A percentile compares a stretch with the other conserved stretches of the same genome.
These are phyloP conservation scores for Haberlea rhodopensis DNA, from an alignment of 257 asterid species.

Conservation along the genomic window DNA sequence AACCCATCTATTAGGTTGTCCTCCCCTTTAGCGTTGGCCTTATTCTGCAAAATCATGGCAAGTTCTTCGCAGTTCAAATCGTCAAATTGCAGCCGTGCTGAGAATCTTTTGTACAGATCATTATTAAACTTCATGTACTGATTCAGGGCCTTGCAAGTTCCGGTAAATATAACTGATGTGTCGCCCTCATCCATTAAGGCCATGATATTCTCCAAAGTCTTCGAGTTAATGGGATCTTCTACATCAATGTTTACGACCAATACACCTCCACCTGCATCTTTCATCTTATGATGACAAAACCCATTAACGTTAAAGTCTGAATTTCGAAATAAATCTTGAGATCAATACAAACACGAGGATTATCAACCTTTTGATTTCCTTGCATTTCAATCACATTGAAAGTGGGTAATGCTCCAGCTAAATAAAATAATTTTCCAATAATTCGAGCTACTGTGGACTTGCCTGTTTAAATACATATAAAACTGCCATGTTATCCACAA, in stretches of 20 bases:
- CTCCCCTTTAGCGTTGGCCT: constrained; percentile 33
- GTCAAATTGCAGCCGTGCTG: constrained; percentile 40
- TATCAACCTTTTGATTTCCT: constrained; percentile 37
- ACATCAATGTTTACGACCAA: constrained; percentile 45
- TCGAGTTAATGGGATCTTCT: constrained; percentile 34
- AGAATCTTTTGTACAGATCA: constrained; percentile 40
- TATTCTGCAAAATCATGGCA: constrained; percentile 38
- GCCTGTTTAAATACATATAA: constrained; percentile 27
- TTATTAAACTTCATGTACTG: constrained; percentile 38
- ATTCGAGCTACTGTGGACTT: constrained; percentile 51
- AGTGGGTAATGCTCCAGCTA: constrained; percentile 45
- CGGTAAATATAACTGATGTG: constrained; percentile 37
- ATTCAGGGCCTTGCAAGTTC: constrained; percentile 37
- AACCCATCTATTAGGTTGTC: constrained; percentile 28
- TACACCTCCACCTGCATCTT: constrained; percentile 43
- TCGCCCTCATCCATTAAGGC: constrained; percentile 38
- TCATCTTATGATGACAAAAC: constrained; percentile 36
- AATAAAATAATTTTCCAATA: constrained; percentile 47
- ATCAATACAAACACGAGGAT: neutral
- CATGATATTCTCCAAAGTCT: constrained; percentile 30
- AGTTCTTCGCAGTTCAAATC: constrained; percentile 51
- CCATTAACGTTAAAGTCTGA: constrained; percentile 4
- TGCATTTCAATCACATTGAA: constrained; percentile 46
- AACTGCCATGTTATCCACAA: constrained; percentile 9
- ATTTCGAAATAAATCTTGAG: constrained; percentile 17